Base-by-base conservation (phyloP, 2,329 filamentous ascomycete genomes). In the Aspergillus fumigatus region DNA sequence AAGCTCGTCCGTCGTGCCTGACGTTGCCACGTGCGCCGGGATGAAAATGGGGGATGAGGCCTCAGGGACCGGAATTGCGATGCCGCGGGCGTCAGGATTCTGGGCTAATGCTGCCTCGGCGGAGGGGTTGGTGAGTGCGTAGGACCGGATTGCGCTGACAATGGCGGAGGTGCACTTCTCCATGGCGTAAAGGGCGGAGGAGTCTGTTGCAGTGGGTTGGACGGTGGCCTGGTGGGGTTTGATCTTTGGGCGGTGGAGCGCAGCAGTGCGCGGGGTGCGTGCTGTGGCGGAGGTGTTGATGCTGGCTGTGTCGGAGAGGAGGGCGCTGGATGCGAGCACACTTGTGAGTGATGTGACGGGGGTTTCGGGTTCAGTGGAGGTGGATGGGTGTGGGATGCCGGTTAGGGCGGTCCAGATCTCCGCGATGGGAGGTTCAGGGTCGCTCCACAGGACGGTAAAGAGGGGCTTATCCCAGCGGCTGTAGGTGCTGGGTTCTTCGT, bases 401-500 rank as follows among this genome's bases (percentile, higher is more conserved):
- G 77, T 79, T 10, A 80, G 65, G 2, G 84, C 82, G 43, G 82
- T 80, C 82, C 84, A 88, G 62, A 88, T 87, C 45, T 82, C 79
- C 47, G 82, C 79, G 57, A 77, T 77, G 10, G 83, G 84, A 6
- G 83, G 82, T 17, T 77, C 75, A 6, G 76, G 66, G 65, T 87
- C 84, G 55, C 79, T 76, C 63, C 79, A 80, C 5, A 82, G 79
- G 1, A 87, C 80, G 9, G 82, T 85, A 74, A 87, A 88, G 21
- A 87, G 78, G 0, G 85, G 84, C 50, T 83, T 84, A 68, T 88
- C 84, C 84, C 84, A 88, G 51, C 84, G 78, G 50, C 78, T 84
- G 78, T 86, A 83, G 40, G 82, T 84, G 65, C 83, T 85, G n/a
- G 84, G 84, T 72, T 87, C 85, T 73, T 88, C 85, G 67, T 86